A percentile compares a stretch with the other conserved stretches of the same genome.
phyloP scores from a whole-genome alignment of 1,139 yeast genomes.

The Pichia sp. region DNA sequence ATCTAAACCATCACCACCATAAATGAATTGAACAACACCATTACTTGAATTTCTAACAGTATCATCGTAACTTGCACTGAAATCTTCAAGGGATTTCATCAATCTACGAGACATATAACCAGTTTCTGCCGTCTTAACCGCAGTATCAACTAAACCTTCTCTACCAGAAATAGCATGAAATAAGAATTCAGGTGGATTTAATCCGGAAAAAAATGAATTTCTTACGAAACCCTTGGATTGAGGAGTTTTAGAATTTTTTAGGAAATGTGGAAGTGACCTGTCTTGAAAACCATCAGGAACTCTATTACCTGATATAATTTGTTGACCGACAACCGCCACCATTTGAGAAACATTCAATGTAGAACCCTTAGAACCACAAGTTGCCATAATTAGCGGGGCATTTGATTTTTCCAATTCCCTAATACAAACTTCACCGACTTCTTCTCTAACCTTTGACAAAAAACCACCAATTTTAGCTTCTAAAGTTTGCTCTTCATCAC shows the following conservation, averaged over 20 bases:
- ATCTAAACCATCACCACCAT: constrained; percentile 98
- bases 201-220: constrained; percentile 89
- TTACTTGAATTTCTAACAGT: constrained; percentile 93
- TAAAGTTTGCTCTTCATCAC: constrained; percentile 95
- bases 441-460: constrained; percentile 94
- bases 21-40: constrained; percentile 94
- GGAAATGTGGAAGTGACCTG: constrained; percentile 94
- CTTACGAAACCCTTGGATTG: constrained; percentile 97
- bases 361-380: constrained; percentile 99
- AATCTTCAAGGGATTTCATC: constrained; percentile 96
- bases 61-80: constrained; percentile 87
- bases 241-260: constrained; percentile 92
- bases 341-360: constrained; percentile 96
- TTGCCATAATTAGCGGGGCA: constrained; percentile 98
- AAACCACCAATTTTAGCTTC: constrained; percentile 97
- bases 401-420: constrained; percentile 82
- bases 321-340: constrained; percentile 99
- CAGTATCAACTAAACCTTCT: constrained; percentile 98
- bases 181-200: constrained; percentile 92
- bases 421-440: constrained; percentile 97
- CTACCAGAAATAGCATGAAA: constrained; percentile 99
- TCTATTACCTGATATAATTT: constrained; percentile 96
- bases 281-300: constrained; percentile 99
- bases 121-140: constrained; percentile 48
- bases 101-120: constrained; percentile 99